Percentiles rank a stretch among this genome's conserved stretches.
Evolutionary conservation across 495 filamentous ascomycete species (phyloP).

Genomic region (Bombardia bombarda): DNA sequence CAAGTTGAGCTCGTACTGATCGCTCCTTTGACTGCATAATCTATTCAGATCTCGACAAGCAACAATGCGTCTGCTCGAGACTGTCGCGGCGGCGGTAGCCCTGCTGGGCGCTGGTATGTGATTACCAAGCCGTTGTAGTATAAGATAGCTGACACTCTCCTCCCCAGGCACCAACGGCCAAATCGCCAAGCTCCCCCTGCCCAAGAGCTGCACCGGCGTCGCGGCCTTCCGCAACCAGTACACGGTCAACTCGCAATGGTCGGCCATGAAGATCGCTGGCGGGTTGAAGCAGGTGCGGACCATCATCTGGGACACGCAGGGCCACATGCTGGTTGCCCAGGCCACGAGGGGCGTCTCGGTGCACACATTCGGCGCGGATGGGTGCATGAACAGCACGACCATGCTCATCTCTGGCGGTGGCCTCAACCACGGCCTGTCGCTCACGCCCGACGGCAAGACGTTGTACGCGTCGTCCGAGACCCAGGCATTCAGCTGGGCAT

Average conservation of each 20-base stretch:
- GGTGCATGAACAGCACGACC: conserved; percentile 32
- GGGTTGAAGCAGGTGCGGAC: conserved; percentile 47
- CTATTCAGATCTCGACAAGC: neutral
- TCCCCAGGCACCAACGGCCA: conserved; percentile 9
- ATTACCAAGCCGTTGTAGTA: neutral
- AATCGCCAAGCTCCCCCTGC: conserved; percentile 18
- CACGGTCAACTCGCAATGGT: conserved; percentile 48
- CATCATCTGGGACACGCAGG: conserved; percentile 52
- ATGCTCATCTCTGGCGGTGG: conserved; percentile 29
- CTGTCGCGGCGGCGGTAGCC: conserved; percentile 11
- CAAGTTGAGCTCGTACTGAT: neutral
- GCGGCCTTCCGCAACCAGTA: conserved; percentile 20
- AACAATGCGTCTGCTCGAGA: conserved; percentile 19
- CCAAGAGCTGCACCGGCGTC: conserved; percentile 26
- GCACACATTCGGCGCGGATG: conserved; percentile 43
- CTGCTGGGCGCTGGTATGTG: conserved; percentile 20
- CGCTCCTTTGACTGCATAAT: neutral
- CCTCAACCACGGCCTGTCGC: conserved; percentile 61
- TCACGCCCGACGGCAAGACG: conserved; percentile 52
- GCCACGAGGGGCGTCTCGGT: conserved; percentile 44
- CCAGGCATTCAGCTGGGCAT: conserved; percentile 51
- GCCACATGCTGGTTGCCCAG: conserved; percentile 53
- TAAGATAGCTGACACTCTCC: neutral
- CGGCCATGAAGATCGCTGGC: conserved; percentile 45
- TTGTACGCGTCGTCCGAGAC: conserved; percentile 56